A percentile compares a stretch with the other conserved stretches of the same genome.
Conservation (phyloP, 78 protist genomes). For the Dictyostelium capitatum region DNA sequence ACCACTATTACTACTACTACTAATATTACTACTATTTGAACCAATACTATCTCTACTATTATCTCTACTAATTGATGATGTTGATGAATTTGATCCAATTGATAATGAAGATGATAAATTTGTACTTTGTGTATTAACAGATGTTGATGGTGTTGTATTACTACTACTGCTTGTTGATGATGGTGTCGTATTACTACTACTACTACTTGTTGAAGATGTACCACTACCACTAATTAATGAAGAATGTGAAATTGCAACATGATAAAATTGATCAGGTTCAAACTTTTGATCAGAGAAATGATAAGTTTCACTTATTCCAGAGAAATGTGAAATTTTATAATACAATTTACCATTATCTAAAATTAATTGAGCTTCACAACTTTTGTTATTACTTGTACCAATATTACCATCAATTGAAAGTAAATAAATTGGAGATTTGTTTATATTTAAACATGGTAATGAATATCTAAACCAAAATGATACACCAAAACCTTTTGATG, state of each 20-base stretch:
- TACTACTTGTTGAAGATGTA: not conserved
- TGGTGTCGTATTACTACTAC: not conserved
- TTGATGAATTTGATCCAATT: not conserved
- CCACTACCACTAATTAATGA: not conserved
- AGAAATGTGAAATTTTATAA: slow-evolving; percentile 24
- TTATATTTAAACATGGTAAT: slow-evolving; percentile 38
- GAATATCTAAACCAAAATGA: slow-evolving; percentile 80
- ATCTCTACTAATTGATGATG: not conserved
- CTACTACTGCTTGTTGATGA: no score
- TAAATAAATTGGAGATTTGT: slow-evolving; percentile 53
- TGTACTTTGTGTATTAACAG: not conserved
- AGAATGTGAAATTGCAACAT: slow-evolving; percentile 36
- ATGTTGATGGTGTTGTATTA: not conserved
- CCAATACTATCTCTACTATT: slow-evolving; percentile 14
- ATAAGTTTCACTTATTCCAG: slow-evolving; percentile 15
- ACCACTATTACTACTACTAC: not conserved
- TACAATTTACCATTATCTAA: slow-evolving; percentile 28
- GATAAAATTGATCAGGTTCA: slow-evolving; percentile 70
- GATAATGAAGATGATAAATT: not conserved
- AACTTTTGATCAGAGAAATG: slow-evolving; percentile 54
- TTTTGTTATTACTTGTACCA: slow-evolving; percentile 3
- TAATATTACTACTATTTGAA: not conserved
- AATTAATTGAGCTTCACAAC: slow-evolving; percentile 43
- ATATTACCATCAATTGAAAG: slow-evolving; percentile 34
- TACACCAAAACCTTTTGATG: slow-evolving; percentile 74